Base-by-base conservation (phyloP, 805 yeast species). In the Ogataea thermomethanolica region DNA sequence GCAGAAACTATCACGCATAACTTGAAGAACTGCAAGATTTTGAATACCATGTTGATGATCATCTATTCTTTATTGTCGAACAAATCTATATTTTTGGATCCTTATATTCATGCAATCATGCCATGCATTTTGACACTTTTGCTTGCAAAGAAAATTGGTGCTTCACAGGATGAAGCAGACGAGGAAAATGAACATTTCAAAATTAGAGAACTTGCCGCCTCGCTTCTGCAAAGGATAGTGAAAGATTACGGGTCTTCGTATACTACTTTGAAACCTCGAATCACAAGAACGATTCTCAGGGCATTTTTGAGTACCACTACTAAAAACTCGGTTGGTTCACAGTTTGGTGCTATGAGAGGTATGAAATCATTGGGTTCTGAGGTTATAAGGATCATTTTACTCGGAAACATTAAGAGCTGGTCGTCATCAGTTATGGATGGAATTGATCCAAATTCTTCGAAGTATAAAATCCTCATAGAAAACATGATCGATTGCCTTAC, bases 1-100 rank as follows among this genome's bases (percentile, higher is more conserved):
- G 95, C 96, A 6, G 99, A 93, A 58, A 95, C 95, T 51, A 79
- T 93, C 41, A 87, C 98, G 0, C 83, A 87, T 57, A 91, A 88
- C 55, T 71, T 91, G 52, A 78, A 84, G 52, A 82, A 84, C 55
- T 69, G 85, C 32, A 76, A 74, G 4, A 62, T 86, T 13, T 66
- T 93, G 38, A 73, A 85, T 4, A 85, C 95, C 5, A 89, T 91
- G 87, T 67, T 93, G 45, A 95, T 88, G 60, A 89, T 89, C 47
- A 78, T 91, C 9, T 84, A 87, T 44, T 89, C 98, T 0, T 70
- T 93, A 23, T 71, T 89, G 35, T 79, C 83, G 30, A 93, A 93
- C 64, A 79, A 79, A 39, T 81, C 95, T 14, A 79, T 93, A 28
- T 91, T 89, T 54, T 71, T 91, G 45, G 97, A 91, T 51, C 99